phyloP scores from a whole-genome alignment of 208 protist genomes.

The Leishmania gerbilli region DNA sequence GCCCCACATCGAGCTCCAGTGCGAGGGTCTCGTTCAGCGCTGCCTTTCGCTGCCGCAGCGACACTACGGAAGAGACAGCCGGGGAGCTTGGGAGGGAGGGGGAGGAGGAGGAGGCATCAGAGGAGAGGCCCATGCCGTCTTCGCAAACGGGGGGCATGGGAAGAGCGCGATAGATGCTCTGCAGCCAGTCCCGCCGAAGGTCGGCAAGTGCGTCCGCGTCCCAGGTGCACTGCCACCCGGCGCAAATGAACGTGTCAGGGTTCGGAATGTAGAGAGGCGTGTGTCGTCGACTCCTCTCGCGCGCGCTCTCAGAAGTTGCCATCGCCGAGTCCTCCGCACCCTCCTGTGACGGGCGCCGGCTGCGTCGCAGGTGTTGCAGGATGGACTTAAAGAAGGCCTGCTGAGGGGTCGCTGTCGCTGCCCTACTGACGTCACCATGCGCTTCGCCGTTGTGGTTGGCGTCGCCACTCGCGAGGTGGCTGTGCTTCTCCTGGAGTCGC shows the following conservation, averaged over 20 bases:
- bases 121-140: constrained; percentile 10
- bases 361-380: constrained; percentile 9
- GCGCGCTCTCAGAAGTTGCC: background rate
- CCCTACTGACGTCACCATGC: background rate
- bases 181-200: constrained; percentile 54
- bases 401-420: background rate
- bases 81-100: constrained; percentile 8
- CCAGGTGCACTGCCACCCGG: constrained; percentile 54
- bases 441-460: background rate
- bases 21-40: constrained; percentile 59
- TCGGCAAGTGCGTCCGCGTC: constrained; percentile 55
- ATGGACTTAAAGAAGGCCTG: constrained; percentile 16
- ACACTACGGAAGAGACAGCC: background rate
- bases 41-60: constrained; percentile 18
- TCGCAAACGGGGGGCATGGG: constrained; percentile 13
- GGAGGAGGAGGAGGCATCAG: constrained; percentile 3
- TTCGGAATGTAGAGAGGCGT: constrained; percentile 67
- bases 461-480: background rate
- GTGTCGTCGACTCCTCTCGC: background rate
- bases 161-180: constrained; percentile 38
- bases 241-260: constrained; percentile 63
- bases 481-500: constrained; percentile 23
- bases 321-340: background rate
- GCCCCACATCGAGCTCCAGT: constrained; percentile 52
- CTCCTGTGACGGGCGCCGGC: background rate